Evolutionary conservation across 2,329 filamentous ascomycete genomes (phyloP), one percentile per base, ranked within the genome.

Genomic region (Phialophora verrucosa): DNA sequence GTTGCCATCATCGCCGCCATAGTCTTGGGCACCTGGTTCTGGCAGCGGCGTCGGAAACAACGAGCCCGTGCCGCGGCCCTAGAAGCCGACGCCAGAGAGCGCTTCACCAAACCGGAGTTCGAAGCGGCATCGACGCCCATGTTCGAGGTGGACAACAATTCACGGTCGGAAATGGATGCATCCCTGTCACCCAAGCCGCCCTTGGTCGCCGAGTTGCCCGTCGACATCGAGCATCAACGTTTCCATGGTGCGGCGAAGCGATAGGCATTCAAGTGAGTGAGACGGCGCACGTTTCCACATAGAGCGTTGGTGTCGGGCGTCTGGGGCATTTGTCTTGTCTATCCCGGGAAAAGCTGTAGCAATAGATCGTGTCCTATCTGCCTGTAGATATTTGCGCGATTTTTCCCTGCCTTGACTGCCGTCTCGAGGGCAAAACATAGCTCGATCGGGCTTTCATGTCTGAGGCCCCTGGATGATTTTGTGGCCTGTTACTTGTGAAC

Each of bases 191-290:
- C 63, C 14, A 67, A 63, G n/a, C 64, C 55, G n/a, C 56, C 62
- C 32, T 47, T 55, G 10, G 59, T 67, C 3, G 57, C 58, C n/a
- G 64, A 69, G 38, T 59, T 67, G 54, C 67, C 65, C 20, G 67
- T 51, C 10, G 44, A 60, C 31, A 23, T 29, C 27, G 25, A 60
- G 11, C 27, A 31, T 14, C 47, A 38, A 27, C 32, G 55, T 29
- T 23, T 35, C 12, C 23, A 31, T 53, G 29, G 27, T 44, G 47
- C 20, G n/a, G n/a, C 14, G 29, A 50, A 23, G 50, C 38, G 58
- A 60, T 42, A 6, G 14, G 35, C 35, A 42, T 42, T 8, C 14
- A 14, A 42, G 14, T 17, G 35, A 42, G 14, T 23, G 29, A 14
- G 27, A 12, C 23, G 38, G 38, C n/a, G 27, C 55, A 27, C 44